Evolutionary conservation across 768 basidiomycete species (phyloP).

Genomic region (Tubosaeta sp.): DNA sequence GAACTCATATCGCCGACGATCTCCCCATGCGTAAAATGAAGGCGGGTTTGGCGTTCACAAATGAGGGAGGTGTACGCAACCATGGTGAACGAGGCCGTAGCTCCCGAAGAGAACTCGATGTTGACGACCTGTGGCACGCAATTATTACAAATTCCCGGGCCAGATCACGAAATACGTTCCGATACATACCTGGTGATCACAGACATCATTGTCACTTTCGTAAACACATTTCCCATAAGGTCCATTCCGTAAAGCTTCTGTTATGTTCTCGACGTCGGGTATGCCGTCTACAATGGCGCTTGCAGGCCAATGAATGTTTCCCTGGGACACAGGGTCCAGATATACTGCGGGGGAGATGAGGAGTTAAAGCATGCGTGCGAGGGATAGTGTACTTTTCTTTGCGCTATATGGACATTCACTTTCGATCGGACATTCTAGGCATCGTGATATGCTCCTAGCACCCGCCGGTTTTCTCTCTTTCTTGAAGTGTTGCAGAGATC

Average conservation of each 20-base stretch:
- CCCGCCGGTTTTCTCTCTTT: constrained; percentile 63
- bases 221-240: constrained; percentile 85
- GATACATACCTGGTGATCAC: constrained; percentile 66
- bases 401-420: constrained; percentile 80
- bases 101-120: constrained; percentile 76
- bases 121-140: constrained; percentile 61
- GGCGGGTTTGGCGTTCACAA: constrained; percentile 77
- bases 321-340: constrained; percentile 60
- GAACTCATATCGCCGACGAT: constrained; percentile 80
- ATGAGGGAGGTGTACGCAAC: constrained; percentile 76
- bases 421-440: constrained; percentile 72
- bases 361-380: background rate
- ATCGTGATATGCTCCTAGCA: constrained; percentile 67
- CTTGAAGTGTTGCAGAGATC: constrained; percentile 79
- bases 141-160: background rate
- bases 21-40: constrained; percentile 86
- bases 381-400: constrained; percentile 59
- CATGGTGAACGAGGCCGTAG: constrained; percentile 87
- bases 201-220: constrained; percentile 80
- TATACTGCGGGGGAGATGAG: constrained; percentile 52
- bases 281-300: constrained; percentile 69
- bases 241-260: constrained; percentile 60
- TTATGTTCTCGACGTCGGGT: constrained; percentile 85
- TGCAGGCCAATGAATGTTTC: constrained; percentile 57
- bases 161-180: background rate